phyloP scores from a whole-genome alignment of 2,329 filamentous ascomycete species.

The Teratosphaeriaceae sp. region DNA sequence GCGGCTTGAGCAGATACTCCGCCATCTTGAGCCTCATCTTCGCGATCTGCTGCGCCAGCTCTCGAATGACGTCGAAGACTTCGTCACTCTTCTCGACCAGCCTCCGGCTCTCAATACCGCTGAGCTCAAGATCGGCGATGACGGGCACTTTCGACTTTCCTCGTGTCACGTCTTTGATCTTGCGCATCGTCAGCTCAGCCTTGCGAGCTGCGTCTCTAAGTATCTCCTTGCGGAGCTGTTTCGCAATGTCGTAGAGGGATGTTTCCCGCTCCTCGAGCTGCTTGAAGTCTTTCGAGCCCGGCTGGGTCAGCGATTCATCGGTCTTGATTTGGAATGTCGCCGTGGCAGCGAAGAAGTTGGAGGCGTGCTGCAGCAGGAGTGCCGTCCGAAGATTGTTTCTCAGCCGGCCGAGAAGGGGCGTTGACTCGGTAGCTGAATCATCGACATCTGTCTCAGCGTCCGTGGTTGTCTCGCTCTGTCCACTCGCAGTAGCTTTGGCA shows the following conservation, averaged over 20 bases:
- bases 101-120: slow-evolving; percentile 66
- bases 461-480: slow-evolving; percentile 9
- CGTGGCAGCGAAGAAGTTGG: slow-evolving; percentile 78
- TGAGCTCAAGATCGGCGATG: slow-evolving; percentile 45
- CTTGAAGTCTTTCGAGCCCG: slow-evolving; percentile 61
- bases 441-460: slow-evolving; percentile 31
- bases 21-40: slow-evolving; percentile 70
- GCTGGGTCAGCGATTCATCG: slow-evolving; percentile 55
- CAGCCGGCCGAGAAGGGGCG: slow-evolving; percentile 18
- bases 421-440: slow-evolving; percentile 21
- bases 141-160: slow-evolving; percentile 46
- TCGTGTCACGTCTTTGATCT: slow-evolving; percentile 40
- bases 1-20: slow-evolving; percentile 61
- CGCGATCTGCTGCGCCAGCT: slow-evolving; percentile 63
- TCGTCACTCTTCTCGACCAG: slow-evolving; percentile 60
- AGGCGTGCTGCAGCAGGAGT: slow-evolving; percentile 74
- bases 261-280: slow-evolving; percentile 64
- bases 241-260: slow-evolving; percentile 70
- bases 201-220: slow-evolving; percentile 53
- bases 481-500: slow-evolving; percentile 36
- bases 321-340: slow-evolving; percentile 77
- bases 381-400: slow-evolving; percentile 63
- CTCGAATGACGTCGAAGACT: slow-evolving; percentile 61
- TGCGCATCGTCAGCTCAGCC: slow-evolving; percentile 58
- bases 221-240: slow-evolving; percentile 69